Base-by-base conservation (phyloP, 2,329 filamentous ascomycete species). In the Alternaria brassicae region DNA sequence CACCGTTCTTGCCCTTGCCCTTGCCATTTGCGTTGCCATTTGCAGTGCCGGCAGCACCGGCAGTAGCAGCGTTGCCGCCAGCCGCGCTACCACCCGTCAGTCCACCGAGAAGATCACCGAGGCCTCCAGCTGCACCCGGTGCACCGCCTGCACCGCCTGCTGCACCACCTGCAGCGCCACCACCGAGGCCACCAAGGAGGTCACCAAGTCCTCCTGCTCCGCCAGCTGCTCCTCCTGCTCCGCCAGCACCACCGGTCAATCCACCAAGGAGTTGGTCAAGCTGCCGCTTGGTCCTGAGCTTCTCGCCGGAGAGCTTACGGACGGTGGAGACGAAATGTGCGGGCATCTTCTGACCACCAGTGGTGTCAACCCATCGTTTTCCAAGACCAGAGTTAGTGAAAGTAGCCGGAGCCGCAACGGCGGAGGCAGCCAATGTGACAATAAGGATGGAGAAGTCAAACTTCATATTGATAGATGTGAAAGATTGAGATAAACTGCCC, bases 301-400 rank as follows among this genome's bases (percentile, higher is more conserved):
- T 70, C 56, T 73, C 70, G 40, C 52, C 36, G 3, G 63, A 62
- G 4, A 72, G 62, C 40, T 64, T 54, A 17, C 68, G 68, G 21
- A 72, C 56, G 1, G 67, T 63, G 23, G 65, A 55, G 27, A 69
- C 60, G 36, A 67, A 72, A 47, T 71, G 69, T 25, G 71, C 66
- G 3, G 72, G 69, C 53, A 73, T 58, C 42, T 63, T 69, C 17
- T 59, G 49, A 25, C 61, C 59, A 32, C 52, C 55, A 23, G 61
- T 65, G 12, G 66, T 66, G 48, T 73, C 70, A 19, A 70, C 71
- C 61, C 61, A 74, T 58, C 65, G 65, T 65, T 67, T 73, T 15
- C 47, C 53, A 48, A 69, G 45, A 47, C 61, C 60, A 19, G 40
- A 13, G 4, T 50, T 21, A 8, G 65, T 48, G 49, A 58, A 61